phyloP scores from a whole-genome alignment of 1,284 basidiomycete genomes.

The Retiboletus flavoniger region DNA sequence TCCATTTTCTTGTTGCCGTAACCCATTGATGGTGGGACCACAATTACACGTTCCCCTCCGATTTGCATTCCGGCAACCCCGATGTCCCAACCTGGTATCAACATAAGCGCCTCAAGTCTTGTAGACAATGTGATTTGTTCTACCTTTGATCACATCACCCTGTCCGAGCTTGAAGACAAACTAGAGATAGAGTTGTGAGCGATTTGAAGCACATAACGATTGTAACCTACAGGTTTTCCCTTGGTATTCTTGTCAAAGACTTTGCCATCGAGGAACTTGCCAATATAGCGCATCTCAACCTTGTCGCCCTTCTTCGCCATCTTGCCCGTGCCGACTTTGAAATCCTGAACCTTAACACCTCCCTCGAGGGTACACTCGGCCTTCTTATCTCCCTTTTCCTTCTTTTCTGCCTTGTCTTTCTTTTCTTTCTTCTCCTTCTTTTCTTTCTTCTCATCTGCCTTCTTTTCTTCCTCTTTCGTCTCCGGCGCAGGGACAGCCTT shows the following conservation, averaged over 20 bases:
- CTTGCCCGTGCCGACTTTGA: conserved; percentile 78
- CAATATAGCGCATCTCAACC: conserved; percentile 87
- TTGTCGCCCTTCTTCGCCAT: conserved; percentile 84
- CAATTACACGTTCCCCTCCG: conserved; percentile 85
- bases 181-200: conserved; percentile 35
- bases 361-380: conserved; percentile 54
- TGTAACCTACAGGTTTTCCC: conserved; percentile 72
- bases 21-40: conserved; percentile 68
- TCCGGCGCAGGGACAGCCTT: conserved; percentile 45
- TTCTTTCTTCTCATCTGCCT: conserved; percentile 39
- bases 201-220: conserved; percentile 1
- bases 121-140: conserved; percentile 13
- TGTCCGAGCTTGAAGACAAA: conserved; percentile 86
- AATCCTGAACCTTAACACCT: conserved; percentile 79
- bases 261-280: conserved; percentile 84
- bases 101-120: conserved; percentile 7
- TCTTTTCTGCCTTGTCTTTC: conserved; percentile 39
- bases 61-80: conserved; percentile 91
- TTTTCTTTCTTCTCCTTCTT: conserved; percentile 36
- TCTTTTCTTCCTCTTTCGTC: conserved; percentile 41
- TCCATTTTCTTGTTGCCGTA: conserved; percentile 61
- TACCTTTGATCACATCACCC: conserved; percentile 90
- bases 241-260: conserved; percentile 88
- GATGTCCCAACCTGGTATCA: conserved; percentile 78
- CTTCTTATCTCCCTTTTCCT: conserved; percentile 38